Evolutionary conservation across 208 protist genomes (phyloP).

Genomic region (Acanthamoeba lenticulata): DNA sequence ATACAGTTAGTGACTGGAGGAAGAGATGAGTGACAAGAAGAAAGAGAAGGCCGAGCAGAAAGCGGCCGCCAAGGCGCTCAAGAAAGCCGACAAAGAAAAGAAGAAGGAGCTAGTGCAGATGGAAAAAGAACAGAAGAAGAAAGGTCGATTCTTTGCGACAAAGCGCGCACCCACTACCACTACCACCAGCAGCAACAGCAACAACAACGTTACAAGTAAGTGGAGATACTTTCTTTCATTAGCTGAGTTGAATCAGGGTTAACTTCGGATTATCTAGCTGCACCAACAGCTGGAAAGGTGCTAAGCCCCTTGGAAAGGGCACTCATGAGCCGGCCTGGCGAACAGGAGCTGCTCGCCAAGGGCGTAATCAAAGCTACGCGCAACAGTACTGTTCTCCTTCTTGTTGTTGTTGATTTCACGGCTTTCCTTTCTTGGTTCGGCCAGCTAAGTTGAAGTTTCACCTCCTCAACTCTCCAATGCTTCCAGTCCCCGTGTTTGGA

Average conservation of each 20-base stretch:
- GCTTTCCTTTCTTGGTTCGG: too few relatives aligned
- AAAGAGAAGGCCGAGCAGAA: constrained; percentile 13
- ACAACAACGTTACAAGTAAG: too few relatives aligned
- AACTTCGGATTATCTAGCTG: neutral
- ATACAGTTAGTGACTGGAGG: too few relatives aligned
- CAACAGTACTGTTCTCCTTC: too few relatives aligned
- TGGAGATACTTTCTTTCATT: too few relatives aligned
- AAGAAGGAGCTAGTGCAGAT: neutral
- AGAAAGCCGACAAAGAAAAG: neutral
- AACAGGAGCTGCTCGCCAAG: constrained; percentile 2
- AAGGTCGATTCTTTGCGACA: neutral
- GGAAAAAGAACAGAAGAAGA: constrained; percentile 1
- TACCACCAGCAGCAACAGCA: neutral
- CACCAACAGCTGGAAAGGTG: neutral
- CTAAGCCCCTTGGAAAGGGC: neutral
- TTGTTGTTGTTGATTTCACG: too few relatives aligned
- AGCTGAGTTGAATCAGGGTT: too few relatives aligned
- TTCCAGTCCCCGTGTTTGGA: constrained; percentile 24
- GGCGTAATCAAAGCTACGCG: constrained; percentile 45
- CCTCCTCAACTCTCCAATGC: neutral
- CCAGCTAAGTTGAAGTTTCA: neutral
- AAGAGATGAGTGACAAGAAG: constrained; percentile 13
- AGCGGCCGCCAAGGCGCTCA: neutral
- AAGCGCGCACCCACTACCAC: neutral
- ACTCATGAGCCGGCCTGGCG: neutral